These are phyloP conservation scores for Glarea lozoyensis DNA, from an alignment of 495 filamentous ascomycete species.

Conservation along the genomic window DNA sequence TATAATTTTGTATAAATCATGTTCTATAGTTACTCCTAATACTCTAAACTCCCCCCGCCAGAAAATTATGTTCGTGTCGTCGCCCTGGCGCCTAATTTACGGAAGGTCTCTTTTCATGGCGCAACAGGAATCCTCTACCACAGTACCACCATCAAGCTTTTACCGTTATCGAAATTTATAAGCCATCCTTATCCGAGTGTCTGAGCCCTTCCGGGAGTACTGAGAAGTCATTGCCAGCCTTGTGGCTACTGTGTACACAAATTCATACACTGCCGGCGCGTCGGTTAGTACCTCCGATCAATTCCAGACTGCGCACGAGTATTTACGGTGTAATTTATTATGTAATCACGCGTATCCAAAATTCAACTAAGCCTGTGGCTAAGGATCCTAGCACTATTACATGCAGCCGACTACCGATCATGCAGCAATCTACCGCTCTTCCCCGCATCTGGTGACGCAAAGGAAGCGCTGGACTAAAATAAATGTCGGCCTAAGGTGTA, in stretches of 20 bases:
- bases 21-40: slow-evolving; percentile 7
- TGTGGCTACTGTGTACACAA: neutral
- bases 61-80: slow-evolving; percentile 6
- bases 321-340: neutral
- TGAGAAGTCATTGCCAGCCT: slow-evolving; percentile 6
- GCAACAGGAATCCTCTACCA: slow-evolving; percentile 8
- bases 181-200: slow-evolving; percentile 10
- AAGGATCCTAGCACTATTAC: neutral
- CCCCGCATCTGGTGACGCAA: neutral
- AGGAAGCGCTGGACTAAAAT: slow-evolving; percentile 1
- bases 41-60: too few relatives aligned
- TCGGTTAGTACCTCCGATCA: slow-evolving; percentile 5
- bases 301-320: neutral
- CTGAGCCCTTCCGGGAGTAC: slow-evolving; percentile 4
- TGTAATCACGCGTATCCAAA: neutral
- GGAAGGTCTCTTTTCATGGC: slow-evolving; percentile 9
- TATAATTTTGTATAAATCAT: slow-evolving; percentile 5
- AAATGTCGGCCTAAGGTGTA: slow-evolving; percentile 6
- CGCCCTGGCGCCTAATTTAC: slow-evolving; percentile 5
- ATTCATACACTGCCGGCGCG: slow-evolving; percentile 4
- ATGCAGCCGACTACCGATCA: neutral
- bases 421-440: neutral
- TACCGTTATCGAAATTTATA: slow-evolving; percentile 6
- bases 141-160: slow-evolving; percentile 9
- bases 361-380: neutral